Evolutionary conservation across 1,284 basidiomycete species (phyloP).

Genomic region (Pholiota adiposa): DNA sequence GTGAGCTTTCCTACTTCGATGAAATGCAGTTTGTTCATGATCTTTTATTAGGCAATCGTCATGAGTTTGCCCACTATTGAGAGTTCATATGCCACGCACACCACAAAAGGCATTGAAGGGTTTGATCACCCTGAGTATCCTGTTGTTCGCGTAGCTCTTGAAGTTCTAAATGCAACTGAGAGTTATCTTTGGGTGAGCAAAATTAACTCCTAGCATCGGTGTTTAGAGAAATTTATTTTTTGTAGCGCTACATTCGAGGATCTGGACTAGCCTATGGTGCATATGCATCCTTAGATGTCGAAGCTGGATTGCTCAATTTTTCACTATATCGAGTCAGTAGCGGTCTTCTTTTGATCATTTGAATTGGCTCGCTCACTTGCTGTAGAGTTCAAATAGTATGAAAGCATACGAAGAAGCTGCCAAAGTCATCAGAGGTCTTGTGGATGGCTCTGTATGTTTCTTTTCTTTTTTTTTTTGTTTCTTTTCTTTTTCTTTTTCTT

Average conservation of each 20-base stretch:
- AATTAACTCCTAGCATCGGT: background rate
- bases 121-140: conserved; percentile 87
- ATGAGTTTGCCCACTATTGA: conserved; percentile 94
- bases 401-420: conserved; percentile 85
- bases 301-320: conserved; percentile 85
- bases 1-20: conserved; percentile 37
- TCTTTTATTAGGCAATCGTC: conserved; percentile 69
- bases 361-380: background rate
- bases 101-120: conserved; percentile 79
- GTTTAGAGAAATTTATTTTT: conserved; percentile 4
- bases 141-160: conserved; percentile 82
- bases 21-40: background rate
- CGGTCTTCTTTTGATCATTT: background rate
- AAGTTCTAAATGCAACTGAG: conserved; percentile 93
- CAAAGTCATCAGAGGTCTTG: conserved; percentile 75
- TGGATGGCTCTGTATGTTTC: conserved; percentile 73
- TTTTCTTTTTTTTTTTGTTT: no score
- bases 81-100: conserved; percentile 87
- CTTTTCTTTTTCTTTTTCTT: conserved; percentile 58
- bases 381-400: conserved; percentile 85
- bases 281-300: conserved; percentile 77
- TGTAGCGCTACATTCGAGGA: conserved; percentile 83
- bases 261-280: conserved; percentile 95
- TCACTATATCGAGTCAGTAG: conserved; percentile 77
- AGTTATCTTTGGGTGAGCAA: conserved; percentile 87